Base-by-base conservation (phyloP, 1,139 yeast species). In the Debaryomycetaceae sp. region DNA sequence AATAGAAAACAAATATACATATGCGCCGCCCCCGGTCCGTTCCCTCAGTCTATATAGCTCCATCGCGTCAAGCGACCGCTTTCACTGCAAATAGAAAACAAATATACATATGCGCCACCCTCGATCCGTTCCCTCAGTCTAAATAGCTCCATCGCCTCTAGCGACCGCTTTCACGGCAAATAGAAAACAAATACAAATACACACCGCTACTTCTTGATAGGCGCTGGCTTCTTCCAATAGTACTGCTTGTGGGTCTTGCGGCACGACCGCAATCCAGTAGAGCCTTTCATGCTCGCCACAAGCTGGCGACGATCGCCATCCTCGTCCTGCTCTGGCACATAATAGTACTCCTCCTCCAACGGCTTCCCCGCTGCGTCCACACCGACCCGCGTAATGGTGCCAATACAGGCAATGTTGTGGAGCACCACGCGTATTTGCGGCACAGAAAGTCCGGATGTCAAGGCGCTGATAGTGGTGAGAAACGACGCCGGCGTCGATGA, bases 361-460 rank as follows among this genome's bases (percentile, higher is more conserved):
- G 85, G 85, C 51, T 85, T 83, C 11, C 97, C 97, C 2, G 96
- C 94, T 4, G 97, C 96, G 54, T 90, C 97, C 51, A 85, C 87
- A 29, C 97, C 97, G 36, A 71, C 67, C 51, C 97, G 77, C 43
- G 75, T 71, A 37, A 90, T 86, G 8, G 81, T 77, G 11, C 97
- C 97, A 32, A 87, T 69, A 43, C 92, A 78, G 5, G 50, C 41
- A 23, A 72, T 57, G 30, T 58, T 51, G 33, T 63, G 58, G 33
- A 68, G 60, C 15, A 79, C 55, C 4, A 69, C 62, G 38, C 78
- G 64, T 21, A 73, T 53, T 44, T 75, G 75, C 23, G 49, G 51
- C 35, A 60, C 62, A 20, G 65, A 50, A 38, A 68, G 56, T 25
- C 51, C 53, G 15, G 65, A 59, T 5, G 68, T 65, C 11, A 54